Evolutionary conservation across 805 yeast species (phyloP).

Genomic region (Wickerhamomyces silvicola): DNA sequence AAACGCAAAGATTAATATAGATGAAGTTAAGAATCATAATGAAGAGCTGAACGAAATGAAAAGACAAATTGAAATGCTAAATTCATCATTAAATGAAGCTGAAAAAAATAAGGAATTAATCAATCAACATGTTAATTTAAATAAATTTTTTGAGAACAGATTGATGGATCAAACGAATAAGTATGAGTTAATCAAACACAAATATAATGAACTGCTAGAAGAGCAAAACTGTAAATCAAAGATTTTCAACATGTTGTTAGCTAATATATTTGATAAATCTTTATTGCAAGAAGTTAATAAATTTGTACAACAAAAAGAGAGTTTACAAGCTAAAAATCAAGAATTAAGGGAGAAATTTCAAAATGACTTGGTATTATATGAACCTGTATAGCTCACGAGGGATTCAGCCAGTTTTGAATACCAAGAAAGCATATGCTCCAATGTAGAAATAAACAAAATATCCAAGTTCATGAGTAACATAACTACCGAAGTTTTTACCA

Average conservation of each 20-base stretch:
- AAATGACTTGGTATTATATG: too few relatives aligned
- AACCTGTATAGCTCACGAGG: too few relatives aligned
- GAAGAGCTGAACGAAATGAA: conserved; percentile 13
- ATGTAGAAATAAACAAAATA: conserved; percentile 65
- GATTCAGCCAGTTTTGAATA: conserved; percentile 59
- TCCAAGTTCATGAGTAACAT: conserved; percentile 75
- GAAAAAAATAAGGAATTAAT: conserved; percentile 17
- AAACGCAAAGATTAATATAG: conserved; percentile 43
- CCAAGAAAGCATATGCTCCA: conserved; percentile 59
- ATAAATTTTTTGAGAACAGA: conserved; percentile 21
- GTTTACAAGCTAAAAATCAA: too few relatives aligned
- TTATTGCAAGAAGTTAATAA: too few relatives aligned
- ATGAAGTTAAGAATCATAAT: conserved; percentile 7
- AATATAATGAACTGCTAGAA: conserved; percentile 3
- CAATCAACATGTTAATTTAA: conserved; percentile 16
- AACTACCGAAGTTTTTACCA: conserved; percentile 73
- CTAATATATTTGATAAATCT: too few relatives aligned
- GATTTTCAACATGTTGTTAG: conserved; percentile 3
- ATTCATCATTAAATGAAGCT: conserved; percentile 12
- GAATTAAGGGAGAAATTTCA: too few relatives aligned
- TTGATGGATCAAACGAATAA: conserved; percentile 22
- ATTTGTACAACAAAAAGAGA: too few relatives aligned
- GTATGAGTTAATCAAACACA: conserved; percentile 13
- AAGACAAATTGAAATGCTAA: conserved; percentile 14
- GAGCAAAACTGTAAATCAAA: conserved; percentile 1